Percentiles rank a stretch among this genome's conserved stretches.
Conservation (phyloP, 108 stramenopile species). For the Conticribra guillardii region DNA sequence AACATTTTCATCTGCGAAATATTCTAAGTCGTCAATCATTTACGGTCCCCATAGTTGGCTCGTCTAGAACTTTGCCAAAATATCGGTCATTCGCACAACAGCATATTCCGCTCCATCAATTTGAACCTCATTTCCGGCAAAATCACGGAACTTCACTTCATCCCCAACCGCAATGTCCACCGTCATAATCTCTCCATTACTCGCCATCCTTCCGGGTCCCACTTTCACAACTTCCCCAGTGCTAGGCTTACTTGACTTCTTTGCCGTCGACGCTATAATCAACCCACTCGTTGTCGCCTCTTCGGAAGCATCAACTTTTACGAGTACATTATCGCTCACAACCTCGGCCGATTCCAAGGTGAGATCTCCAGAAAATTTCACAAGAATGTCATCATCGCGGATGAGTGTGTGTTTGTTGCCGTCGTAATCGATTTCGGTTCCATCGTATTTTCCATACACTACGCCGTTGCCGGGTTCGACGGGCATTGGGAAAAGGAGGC, state of each 20-base stretch:
- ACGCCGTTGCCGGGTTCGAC: slow-evolving; percentile 78
- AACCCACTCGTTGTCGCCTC: slow-evolving; percentile 80
- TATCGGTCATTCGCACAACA: slow-evolving; percentile 81
- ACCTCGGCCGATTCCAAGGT: slow-evolving; percentile 70
- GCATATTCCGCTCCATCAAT: slow-evolving; percentile 86
- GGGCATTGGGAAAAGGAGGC: slow-evolving; percentile 71
- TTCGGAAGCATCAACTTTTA: slow-evolving; percentile 65
- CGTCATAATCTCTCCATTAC: slow-evolving; percentile 79
- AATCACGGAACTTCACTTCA: slow-evolving; percentile 87
- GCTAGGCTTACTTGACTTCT: slow-evolving; percentile 57
- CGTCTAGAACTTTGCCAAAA: slow-evolving; percentile 81
- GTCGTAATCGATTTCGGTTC: slow-evolving; percentile 85
- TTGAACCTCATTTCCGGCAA: slow-evolving; percentile 82
- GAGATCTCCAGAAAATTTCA: slow-evolving; percentile 78
- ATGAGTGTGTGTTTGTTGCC: slow-evolving; percentile 81
- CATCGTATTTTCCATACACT: slow-evolving; percentile 89
- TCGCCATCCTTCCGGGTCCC: slow-evolving; percentile 84
- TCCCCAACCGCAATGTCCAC: slow-evolving; percentile 86
- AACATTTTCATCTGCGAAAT: too few relatives aligned
- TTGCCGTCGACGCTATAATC: slow-evolving; percentile 59
- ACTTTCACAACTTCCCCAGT: slow-evolving; percentile 88
- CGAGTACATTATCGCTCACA: slow-evolving; percentile 79
- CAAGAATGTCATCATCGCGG: slow-evolving; percentile 84
- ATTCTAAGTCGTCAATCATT: too few relatives aligned
- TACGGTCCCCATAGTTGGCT: too few relatives aligned